Base-by-base conservation (phyloP, 2,329 filamentous ascomycete species). In the Ophiostoma pallidulum region DNA sequence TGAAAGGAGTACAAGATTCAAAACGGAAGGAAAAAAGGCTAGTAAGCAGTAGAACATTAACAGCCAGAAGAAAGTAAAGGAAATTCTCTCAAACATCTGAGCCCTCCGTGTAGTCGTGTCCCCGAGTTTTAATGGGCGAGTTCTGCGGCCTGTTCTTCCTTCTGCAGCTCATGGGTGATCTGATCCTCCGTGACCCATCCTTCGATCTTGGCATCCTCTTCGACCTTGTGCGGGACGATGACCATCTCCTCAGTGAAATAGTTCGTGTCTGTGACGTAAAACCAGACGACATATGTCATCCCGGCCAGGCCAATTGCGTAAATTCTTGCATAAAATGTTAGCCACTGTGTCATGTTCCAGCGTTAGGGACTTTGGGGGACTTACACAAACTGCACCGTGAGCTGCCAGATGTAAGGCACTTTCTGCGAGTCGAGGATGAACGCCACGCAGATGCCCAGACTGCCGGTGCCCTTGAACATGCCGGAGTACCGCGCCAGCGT, bases 181-280 rank as follows among this genome's bases (percentile, higher is more conserved):
- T 45, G 32, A 14, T 45, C 43, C 35, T 32, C 26, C 6, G 37
- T 39, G 10, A 46, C 40, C 46, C 16, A 14, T 35, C 35, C 35
- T 33, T 42, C 46, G 18, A 43, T 38, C n/a, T 39, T 43, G 31
- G 31, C 19, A 4, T 28, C 31, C 13, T 43, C 41, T 14, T 43
- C 41, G 12, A 43, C 18, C 29, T 13, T 22, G 14, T 43, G 41
- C 31, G 46, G 46, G 7, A 38, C 46, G 26, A 48, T 48, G 18
- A 44, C 40, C 10, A 14, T 28, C 20, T 48, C 46, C 32, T 48
- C 46, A 8, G 24, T 32, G 16, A 48, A 48, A 33, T 48, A 48
- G 32, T 48, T 44, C 10, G 46, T 48, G 14, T 48, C 46, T 10
- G 31, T 39, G 40, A 48, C 40, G 36, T 48, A 26, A 33, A 36